Percentiles rank a stretch among this genome's conserved stretches.
These are phyloP conservation scores for Cutaneotrichosporon mucoides DNA, from an alignment of 1,284 basidiomycete species.

Conservation along the genomic window DNA sequence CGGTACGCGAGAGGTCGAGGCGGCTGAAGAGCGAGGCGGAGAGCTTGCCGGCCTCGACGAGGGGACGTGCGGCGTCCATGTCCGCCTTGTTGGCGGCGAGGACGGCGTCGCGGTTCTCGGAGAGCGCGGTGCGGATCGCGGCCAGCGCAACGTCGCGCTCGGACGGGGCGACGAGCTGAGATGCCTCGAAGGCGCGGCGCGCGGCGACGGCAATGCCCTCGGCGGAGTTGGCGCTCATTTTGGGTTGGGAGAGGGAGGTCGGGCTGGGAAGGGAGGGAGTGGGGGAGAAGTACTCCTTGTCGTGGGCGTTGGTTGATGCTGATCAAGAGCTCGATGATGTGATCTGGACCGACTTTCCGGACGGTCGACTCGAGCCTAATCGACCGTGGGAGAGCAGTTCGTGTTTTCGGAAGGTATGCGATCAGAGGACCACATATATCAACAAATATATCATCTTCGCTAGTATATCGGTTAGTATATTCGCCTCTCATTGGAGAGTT, in stretches of 20 bases:
- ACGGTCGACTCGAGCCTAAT: background rate
- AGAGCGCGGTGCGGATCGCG: slow-evolving; percentile 65
- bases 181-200: slow-evolving; percentile 75
- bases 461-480: slow-evolving; percentile 9
- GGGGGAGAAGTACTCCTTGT: no score
- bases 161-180: slow-evolving; percentile 66
- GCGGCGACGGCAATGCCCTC: slow-evolving; percentile 62
- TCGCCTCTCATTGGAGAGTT: slow-evolving; percentile 8
- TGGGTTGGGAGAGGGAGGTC: background rate
- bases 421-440: background rate
- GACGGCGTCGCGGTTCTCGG: slow-evolving; percentile 62
- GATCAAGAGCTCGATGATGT: background rate
- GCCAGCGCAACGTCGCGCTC: slow-evolving; percentile 69
- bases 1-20: slow-evolving; percentile 74
- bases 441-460: background rate
- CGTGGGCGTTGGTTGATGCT: background rate
- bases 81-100: slow-evolving; percentile 75
- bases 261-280: no score
- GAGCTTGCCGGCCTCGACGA: slow-evolving; percentile 78
- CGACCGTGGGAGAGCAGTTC: slow-evolving; percentile 6
- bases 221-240: background rate
- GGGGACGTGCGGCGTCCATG: slow-evolving; percentile 68
- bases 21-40: slow-evolving; percentile 76
- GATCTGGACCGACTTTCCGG: slow-evolving; percentile 1
- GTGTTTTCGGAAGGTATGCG: no score